phyloP scores from a whole-genome alignment of 192 early-diverging fungal species.

The Chytriomyces sp. region DNA sequence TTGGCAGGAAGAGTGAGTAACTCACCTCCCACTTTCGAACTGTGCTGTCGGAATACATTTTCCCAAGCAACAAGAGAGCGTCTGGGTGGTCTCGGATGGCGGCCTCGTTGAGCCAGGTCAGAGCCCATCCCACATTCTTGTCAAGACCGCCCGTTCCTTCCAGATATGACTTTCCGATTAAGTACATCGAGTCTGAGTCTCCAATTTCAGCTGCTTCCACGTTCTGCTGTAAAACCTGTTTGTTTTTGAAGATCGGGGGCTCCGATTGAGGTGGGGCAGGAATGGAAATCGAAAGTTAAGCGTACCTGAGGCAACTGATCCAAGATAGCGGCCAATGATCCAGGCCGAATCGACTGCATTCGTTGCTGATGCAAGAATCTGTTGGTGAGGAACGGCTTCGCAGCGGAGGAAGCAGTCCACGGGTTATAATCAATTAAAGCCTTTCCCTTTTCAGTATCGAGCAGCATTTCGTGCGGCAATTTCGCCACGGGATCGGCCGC shows the following conservation, averaged over 20 bases:
- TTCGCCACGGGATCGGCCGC: background rate
- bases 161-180: constrained; percentile 14
- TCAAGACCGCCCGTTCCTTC: constrained; percentile 23
- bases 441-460: constrained; percentile 6
- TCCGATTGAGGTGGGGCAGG: background rate
- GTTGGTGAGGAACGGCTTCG: background rate
- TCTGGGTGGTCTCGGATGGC: background rate
- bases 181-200: constrained; percentile 22
- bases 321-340: background rate
- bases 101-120: constrained; percentile 11
- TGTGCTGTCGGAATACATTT: constrained; percentile 1
- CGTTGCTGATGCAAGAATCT: too few relatives aligned
- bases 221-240: constrained; percentile 8
- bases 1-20: background rate
- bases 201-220: constrained; percentile 25
- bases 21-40: constrained; percentile 29
- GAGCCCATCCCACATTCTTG: constrained; percentile 3
- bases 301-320: background rate
- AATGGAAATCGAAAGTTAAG: too few relatives aligned
- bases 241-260: background rate
- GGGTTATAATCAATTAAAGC: background rate
- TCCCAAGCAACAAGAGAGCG: constrained; percentile 16
- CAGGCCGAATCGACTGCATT: background rate
- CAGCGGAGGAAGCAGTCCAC: background rate
- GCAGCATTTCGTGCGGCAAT: background rate